Base-by-base conservation (phyloP, 768 basidiomycete genomes). In the Boletus speciosus region DNA sequence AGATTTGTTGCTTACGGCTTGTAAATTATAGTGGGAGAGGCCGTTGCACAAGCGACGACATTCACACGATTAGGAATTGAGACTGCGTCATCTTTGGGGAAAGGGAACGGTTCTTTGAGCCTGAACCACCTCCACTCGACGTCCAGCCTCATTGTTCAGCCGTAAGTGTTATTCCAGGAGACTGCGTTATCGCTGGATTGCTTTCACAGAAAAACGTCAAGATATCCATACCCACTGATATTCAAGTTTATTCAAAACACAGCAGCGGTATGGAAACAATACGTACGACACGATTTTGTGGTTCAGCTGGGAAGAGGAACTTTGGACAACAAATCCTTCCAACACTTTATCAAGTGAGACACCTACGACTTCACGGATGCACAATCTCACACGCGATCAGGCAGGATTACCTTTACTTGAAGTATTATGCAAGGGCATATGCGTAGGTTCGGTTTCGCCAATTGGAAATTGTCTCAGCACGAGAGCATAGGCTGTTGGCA, bases 371-470 rank as follows among this genome's bases (percentile, higher is more conserved):
- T 11, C 8, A n/a, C n/a, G 8, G 48, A 21, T 19, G 27, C 15
- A 23, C 6, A 2, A 34, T 51, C 48, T 54, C 27, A 52, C 34
- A 6, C 5, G 5, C 1, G 34, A 14, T 35, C 10, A 54, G 49
- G 19, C 52, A 54, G 39, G 39, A 51, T 54, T 51, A 42, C 34
- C 34, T 51, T 11, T 42, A 52, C 15, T 31, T 52, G 32, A 54
- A 51, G 34, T 54, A 51, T 36, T 51, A 42, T n/a, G 48, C 48
- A 1, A 54, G 52, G 49, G 52, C 52, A 35, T 29, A 54, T 35
- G 52, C 37, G 47, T 50, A 27, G 8, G 52, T 53, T 25, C 32
- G 4, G 12, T 40, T 51, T 53, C 23, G n/a, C 37, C 23, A 5
- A 19, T 27, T 40, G 7, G 29, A 40, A 6, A 35, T 14, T 15